These are phyloP conservation scores for Zasmidium citrigriseum DNA, from an alignment of 2,329 filamentous ascomycete species.

Conservation along the genomic window DNA sequence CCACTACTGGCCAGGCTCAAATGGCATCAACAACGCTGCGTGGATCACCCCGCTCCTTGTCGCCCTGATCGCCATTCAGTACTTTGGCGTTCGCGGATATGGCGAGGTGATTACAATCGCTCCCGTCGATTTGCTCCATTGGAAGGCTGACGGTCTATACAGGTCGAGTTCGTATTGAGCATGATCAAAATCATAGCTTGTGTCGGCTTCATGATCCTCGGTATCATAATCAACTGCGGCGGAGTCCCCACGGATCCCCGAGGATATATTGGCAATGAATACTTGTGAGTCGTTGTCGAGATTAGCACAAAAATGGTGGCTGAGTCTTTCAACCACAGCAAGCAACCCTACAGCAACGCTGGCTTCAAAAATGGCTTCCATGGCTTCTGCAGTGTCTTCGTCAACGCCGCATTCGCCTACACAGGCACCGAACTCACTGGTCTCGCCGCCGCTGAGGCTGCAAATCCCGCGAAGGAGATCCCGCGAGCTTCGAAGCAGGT, in stretches of 20 bases:
- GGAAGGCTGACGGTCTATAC: not conserved
- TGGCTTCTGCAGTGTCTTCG: slow-evolving; percentile 31
- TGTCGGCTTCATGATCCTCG: slow-evolving; percentile 65
- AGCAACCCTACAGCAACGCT: slow-evolving; percentile 3
- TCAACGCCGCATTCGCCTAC: slow-evolving; percentile 51
- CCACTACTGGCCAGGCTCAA: slow-evolving; percentile 29
- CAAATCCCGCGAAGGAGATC: slow-evolving; percentile 49
- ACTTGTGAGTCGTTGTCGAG: slow-evolving; percentile 18
- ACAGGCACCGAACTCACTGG: slow-evolving; percentile 56
- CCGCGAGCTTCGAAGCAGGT: slow-evolving; percentile 34
- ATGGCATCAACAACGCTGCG: slow-evolving; percentile 32
- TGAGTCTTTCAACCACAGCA: not conserved
- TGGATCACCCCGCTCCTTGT: slow-evolving; percentile 36
- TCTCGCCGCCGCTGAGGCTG: slow-evolving; percentile 53
- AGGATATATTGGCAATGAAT: slow-evolving; percentile 31
- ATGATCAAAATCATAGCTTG: slow-evolving; percentile 45
- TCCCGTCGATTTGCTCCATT: not conserved
- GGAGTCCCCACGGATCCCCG: slow-evolving; percentile 40
- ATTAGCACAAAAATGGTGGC: not conserved
- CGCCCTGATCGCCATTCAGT: slow-evolving; percentile 31
- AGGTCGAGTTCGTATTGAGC: slow-evolving; percentile 32
- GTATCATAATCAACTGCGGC: slow-evolving; percentile 49
- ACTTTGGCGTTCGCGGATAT: slow-evolving; percentile 38
- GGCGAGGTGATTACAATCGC: slow-evolving; percentile 28
- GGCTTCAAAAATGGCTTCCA: slow-evolving; percentile 29